A percentile compares a stretch with the other conserved stretches of the same genome.
Conservation (phyloP, 106 monocot genomes). For the Posidonia australis region DNA sequence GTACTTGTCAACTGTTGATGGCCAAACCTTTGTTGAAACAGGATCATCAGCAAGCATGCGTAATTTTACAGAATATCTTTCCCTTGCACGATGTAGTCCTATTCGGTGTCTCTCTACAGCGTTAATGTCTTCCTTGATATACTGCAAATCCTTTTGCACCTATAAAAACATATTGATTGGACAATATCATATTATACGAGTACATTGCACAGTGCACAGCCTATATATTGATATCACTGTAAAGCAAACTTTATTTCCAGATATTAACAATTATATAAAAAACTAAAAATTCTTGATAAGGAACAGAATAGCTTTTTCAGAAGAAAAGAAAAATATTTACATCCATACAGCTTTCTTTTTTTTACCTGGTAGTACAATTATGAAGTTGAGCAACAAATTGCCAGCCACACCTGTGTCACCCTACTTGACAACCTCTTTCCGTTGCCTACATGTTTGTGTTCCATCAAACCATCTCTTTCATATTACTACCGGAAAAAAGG, state of each 20-base stretch:
- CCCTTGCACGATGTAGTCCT: conserved; percentile 75
- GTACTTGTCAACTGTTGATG: conserved; percentile 44
- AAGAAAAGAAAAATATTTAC: too few relatives aligned
- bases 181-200: not conserved
- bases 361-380: too few relatives aligned
- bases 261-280: too few relatives aligned
- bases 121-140: conserved; percentile 91
- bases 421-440: too few relatives aligned
- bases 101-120: conserved; percentile 76
- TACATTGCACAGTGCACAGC: too few relatives aligned
- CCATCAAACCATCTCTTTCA: not conserved
- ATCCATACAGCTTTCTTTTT: too few relatives aligned
- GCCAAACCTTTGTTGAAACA: conserved; percentile 39
- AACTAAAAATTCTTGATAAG: too few relatives aligned
- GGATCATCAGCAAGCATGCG: conserved; percentile 75
- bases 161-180: conserved; percentile 12
- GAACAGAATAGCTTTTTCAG: too few relatives aligned
- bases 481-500: too few relatives aligned
- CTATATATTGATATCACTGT: not conserved
- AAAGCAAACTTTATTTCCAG: not conserved
- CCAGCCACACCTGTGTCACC: too few relatives aligned
- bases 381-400: not conserved
- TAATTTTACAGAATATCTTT: conserved; percentile 87
- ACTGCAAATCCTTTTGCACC: conserved; percentile 94
- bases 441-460: not conserved